These are phyloP conservation scores for Primulina eburnea DNA, from an alignment of 257 asterid genomes.

Conservation along the genomic window DNA sequence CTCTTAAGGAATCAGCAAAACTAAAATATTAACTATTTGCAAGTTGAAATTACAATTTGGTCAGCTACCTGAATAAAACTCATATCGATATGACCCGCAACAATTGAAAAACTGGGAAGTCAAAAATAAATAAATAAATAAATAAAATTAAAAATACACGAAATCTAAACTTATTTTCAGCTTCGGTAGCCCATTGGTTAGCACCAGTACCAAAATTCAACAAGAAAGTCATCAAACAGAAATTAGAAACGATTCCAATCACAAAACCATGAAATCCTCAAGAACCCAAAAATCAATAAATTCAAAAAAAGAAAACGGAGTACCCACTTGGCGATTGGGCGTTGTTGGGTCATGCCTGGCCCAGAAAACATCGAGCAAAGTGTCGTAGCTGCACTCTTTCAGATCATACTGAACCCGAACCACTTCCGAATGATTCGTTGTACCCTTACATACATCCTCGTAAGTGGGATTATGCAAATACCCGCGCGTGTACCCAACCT, in stretches of 20 bases:
- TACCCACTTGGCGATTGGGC: constrained; percentile 77
- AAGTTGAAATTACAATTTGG: not conserved
- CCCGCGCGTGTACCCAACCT: constrained; percentile 86
- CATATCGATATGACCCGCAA: not conserved
- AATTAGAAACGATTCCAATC: not conserved
- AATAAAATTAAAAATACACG: not conserved
- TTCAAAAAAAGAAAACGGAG: not conserved
- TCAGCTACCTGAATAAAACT: not conserved
- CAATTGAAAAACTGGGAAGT: not conserved
- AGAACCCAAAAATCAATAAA: not conserved
- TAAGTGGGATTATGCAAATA: constrained; percentile 62
- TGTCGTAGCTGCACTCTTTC: constrained; percentile 62
- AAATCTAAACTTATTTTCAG: not conserved
- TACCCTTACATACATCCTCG: constrained; percentile 78
- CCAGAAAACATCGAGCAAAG: constrained; percentile 83
- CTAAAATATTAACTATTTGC: not conserved
- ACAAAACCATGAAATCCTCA: not conserved
- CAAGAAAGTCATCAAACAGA: not conserved
- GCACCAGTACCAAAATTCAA: not conserved
- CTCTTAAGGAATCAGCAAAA: not conserved
- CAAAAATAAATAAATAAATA: too few species aligned
- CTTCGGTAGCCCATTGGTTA: not conserved
- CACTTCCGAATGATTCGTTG: constrained; percentile 77
- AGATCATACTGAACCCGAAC: constrained; percentile 89
- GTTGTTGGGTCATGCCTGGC: constrained; percentile 94